These are phyloP conservation scores for Lepiota venenata DNA, from an alignment of 768 basidiomycete genomes.

Conservation along the genomic window DNA sequence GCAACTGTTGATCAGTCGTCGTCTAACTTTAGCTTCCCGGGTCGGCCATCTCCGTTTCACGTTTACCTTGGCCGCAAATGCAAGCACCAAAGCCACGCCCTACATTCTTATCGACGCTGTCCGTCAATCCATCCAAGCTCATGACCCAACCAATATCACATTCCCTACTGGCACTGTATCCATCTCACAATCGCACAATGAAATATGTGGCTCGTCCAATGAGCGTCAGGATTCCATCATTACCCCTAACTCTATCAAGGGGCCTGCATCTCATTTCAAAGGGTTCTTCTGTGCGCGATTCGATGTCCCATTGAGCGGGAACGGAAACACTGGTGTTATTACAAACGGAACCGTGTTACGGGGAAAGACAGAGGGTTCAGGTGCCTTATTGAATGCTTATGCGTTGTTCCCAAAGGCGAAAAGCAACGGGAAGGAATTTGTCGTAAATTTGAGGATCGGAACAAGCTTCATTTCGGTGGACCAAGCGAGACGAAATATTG, in stretches of 20 bases:
- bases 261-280: constrained; percentile 36
- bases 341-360: constrained; percentile 17
- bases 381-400: constrained; percentile 48
- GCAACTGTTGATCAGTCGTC: neutral
- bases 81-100: constrained; percentile 25
- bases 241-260: constrained; percentile 43
- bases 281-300: constrained; percentile 64
- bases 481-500: constrained; percentile 53
- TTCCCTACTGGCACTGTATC: constrained; percentile 50
- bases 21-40: constrained; percentile 51
- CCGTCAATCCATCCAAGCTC: constrained; percentile 58
- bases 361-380: constrained; percentile 24
- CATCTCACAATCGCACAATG: constrained; percentile 27
- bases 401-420: constrained; percentile 35
- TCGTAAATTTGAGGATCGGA: constrained; percentile 58
- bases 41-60: constrained; percentile 75
- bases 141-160: constrained; percentile 39
- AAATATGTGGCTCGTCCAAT: constrained; percentile 5
- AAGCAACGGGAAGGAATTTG: constrained; percentile 11
- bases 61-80: constrained; percentile 34
- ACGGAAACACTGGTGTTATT: neutral
- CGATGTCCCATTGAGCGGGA: constrained; percentile 19
- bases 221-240: constrained; percentile 37
- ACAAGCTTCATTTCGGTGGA: constrained; percentile 73
- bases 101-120: constrained; percentile 68